Evolutionary conservation across 2,329 filamentous ascomycete genomes (phyloP), one percentile per base, ranked within the genome.

Genomic region (Trichoderma arundinaceum): DNA sequence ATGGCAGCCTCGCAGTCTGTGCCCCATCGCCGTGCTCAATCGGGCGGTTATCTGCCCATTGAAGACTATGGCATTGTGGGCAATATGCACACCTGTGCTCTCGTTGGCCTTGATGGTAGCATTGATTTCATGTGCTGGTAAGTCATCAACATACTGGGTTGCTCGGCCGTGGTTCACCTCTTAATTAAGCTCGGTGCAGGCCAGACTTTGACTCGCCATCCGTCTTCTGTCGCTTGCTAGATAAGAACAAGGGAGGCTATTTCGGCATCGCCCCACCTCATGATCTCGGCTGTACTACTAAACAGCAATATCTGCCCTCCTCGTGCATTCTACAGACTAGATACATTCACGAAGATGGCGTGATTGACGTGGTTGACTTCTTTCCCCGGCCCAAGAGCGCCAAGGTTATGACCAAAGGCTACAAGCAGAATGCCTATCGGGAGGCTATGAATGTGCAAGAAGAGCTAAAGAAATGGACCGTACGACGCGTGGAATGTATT

Each of bases 41-140:
- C 75, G 58, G 78, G 76, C 12, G 84, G 84, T 38, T 87, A 86
- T 70, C 79, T 86, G 33, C 84, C 84, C 53, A 90, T 92, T 69
- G 90, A 92, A 73, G 86, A 92, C 76, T 92, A 92, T 81, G 90
- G 90, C 64, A 84, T 93, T 76, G 91, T 93, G 71, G 90, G 90
- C 28, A 92, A 92, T 73, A 92, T 93, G 90, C 85, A 88, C 71
- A 93, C 90, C 1, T 91, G 89, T 78, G 90, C 90, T 13, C 79
- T 92, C n/a, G 84, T 91, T 22, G 90, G 88, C 69, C 90, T 90
- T 73, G 87, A 90, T 72, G 90, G 90, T 28, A 90, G 89, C 69
- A 77, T 93, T 65, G 90, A 92, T 73, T 92, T 88, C 71, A 90
- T 92, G 89, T 92, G 90, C 76, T 93, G 90, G 87, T 88, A 72